Evolutionary conservation across 2,329 filamentous ascomycete genomes (phyloP).

Genomic region (Intubia oerlemansii): DNA sequence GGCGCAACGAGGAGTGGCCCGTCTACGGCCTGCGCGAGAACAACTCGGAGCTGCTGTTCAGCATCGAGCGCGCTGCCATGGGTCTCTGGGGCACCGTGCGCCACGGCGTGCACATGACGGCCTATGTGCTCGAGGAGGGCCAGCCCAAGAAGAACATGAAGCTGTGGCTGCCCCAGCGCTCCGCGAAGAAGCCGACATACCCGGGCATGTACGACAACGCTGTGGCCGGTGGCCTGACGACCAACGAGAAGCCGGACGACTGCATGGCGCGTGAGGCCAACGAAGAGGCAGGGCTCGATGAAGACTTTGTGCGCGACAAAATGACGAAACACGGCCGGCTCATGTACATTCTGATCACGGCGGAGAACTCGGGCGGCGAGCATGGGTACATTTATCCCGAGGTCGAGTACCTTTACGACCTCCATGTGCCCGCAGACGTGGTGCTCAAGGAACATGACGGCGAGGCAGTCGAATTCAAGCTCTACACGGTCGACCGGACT

Average conservation of each 20-base stretch:
- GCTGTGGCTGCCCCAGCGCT: slow-evolving; percentile 68
- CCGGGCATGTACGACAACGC: slow-evolving; percentile 89
- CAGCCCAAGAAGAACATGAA: slow-evolving; percentile 26
- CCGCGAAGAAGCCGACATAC: slow-evolving; percentile 65
- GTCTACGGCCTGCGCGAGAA: slow-evolving; percentile 40
- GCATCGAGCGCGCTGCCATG: slow-evolving; percentile 55
- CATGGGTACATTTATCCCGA: slow-evolving; percentile 71
- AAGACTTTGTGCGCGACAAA: slow-evolving; percentile 38
- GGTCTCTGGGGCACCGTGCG: slow-evolving; percentile 55
- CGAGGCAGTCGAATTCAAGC: slow-evolving; percentile 59
- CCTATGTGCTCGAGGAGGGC: slow-evolving; percentile 33
- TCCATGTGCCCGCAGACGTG: slow-evolving; percentile 47
- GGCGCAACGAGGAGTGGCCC: slow-evolving; percentile 64
- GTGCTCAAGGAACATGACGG: slow-evolving; percentile 61
- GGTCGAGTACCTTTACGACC: slow-evolving; percentile 76
- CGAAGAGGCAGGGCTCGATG: slow-evolving; percentile 72
- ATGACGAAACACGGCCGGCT: slow-evolving; percentile 22
- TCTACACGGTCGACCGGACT: slow-evolving; percentile 40
- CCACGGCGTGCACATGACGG: slow-evolving; percentile 68
- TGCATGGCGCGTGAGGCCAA: slow-evolving; percentile 67
- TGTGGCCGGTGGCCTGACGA: slow-evolving; percentile 64
- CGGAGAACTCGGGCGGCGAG: slow-evolving; percentile 58
- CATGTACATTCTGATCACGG: slow-evolving; percentile 69
- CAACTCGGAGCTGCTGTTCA: slow-evolving; percentile 41
- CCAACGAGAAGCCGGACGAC: slow-evolving; percentile 60